Evolutionary conservation across 495 filamentous ascomycete species (phyloP).

Genomic region (Tricharina praecox): DNA sequence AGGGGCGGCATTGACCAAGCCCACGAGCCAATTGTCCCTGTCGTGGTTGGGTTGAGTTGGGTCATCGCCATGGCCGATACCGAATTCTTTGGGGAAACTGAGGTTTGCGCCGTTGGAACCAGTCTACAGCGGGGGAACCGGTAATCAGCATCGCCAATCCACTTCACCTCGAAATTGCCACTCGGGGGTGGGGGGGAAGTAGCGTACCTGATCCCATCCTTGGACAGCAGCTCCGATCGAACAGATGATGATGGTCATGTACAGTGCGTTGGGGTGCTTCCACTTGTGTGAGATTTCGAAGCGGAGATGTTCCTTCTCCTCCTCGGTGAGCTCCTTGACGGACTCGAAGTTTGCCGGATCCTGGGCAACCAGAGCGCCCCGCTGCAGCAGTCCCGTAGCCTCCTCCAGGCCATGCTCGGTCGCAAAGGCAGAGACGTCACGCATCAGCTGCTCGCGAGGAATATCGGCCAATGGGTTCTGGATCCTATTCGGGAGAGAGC

Average conservation of each 20-base stretch:
- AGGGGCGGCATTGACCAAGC: conserved; percentile 47
- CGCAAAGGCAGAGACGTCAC: conserved; percentile 40
- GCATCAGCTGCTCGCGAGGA: conserved; percentile 35
- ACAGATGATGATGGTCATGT: conserved; percentile 49
- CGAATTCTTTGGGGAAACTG: conserved; percentile 48
- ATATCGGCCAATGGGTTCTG: conserved; percentile 45
- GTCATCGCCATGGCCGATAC: conserved; percentile 34
- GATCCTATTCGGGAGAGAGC: conserved; percentile 29
- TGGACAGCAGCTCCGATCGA: conserved; percentile 63
- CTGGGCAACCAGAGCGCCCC: conserved; percentile 51
- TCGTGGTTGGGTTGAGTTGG: conserved; percentile 1
- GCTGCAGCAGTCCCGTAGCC: conserved; percentile 35
- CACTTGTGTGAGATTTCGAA: conserved; percentile 46
- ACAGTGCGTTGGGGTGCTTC: conserved; percentile 41
- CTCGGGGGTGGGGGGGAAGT: too few species aligned
- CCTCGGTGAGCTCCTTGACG: conserved; percentile 38
- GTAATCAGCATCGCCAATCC: background rate
- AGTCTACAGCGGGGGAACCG: conserved; percentile 27
- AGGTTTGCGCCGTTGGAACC: conserved; percentile 63
- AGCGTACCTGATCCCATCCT: conserved; percentile 43
- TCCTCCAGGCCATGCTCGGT: conserved; percentile 35
- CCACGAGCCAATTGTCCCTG: conserved; percentile 36
- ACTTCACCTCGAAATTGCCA: background rate
- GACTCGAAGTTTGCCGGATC: conserved; percentile 38
- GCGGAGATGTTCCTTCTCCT: conserved; percentile 37